These are phyloP conservation scores for Colletotrichum aenigma DNA, from an alignment of 2,329 filamentous ascomycete genomes.

Conservation along the genomic window DNA sequence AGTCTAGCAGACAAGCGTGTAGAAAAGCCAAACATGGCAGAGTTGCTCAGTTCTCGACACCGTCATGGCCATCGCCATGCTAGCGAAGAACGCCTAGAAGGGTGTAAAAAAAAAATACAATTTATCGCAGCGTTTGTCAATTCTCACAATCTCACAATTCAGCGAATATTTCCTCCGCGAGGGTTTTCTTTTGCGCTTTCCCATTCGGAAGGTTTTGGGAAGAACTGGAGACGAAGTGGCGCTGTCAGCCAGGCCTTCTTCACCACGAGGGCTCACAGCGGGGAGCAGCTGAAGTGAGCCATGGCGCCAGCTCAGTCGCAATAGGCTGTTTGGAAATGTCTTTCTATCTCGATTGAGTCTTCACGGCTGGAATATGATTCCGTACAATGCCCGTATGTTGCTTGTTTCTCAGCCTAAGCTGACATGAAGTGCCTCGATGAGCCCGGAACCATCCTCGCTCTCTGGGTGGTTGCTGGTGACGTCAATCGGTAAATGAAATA, in stretches of 20 bases:
- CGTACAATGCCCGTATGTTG: neutral
- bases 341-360: neutral
- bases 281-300: neutral
- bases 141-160: neutral
- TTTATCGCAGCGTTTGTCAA: neutral
- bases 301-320: neutral
- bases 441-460: neutral
- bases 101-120: neutral
- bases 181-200: neutral
- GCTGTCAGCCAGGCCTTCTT: neutral
- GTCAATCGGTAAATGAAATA: neutral
- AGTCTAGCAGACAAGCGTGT: neutral
- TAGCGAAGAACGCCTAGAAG: neutral
- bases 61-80: neutral
- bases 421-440: neutral
- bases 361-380: neutral
- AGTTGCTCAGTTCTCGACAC: neutral
- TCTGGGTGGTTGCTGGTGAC: neutral
- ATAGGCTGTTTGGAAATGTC: neutral
- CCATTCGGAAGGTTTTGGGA: neutral
- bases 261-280: neutral
- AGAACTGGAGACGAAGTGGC: neutral
- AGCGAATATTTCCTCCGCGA: neutral
- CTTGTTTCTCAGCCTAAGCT: neutral
- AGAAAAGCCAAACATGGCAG: neutral